Base-by-base conservation (phyloP, 2,329 filamentous ascomycete species). In the Metarhizium sp. region DNA sequence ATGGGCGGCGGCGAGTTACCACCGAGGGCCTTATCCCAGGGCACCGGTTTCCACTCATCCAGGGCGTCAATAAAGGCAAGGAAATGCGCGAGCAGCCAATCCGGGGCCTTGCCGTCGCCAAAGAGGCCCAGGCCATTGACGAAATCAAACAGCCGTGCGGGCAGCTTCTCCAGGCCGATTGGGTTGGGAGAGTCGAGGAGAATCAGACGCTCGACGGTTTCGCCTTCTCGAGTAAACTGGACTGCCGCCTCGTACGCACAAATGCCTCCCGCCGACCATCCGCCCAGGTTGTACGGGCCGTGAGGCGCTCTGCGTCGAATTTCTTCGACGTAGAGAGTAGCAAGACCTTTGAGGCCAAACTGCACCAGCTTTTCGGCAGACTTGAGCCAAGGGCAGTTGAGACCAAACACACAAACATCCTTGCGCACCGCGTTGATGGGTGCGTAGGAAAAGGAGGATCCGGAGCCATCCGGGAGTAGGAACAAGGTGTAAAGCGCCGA, bases 201-300 rank as follows among this genome's bases (percentile, higher is more conserved):
- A 57, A 87, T 74, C 11, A 87, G 73, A 54, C 80, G 73, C 14
- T 79, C 78, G 4, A 86, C 81, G 34, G 66, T 67, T 51, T 86
- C 80, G 20, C 79, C 78, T 13, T 75, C 75, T 61, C 77, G 75
- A 56, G 76, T 76, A 20, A 87, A 73, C 60, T 85, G 80, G 56
- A 78, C 78, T 40, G 82, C 78, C 14, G 83, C 82, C 62, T 87
- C 83, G 64, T 81, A 89, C 49, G 86, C 84, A 58, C 85, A 84
- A 48, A 88, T 83, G 48, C 86, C 86, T 43, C 87, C 87, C 2
- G 85, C 86, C n/a, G 82, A 87, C 87, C 86, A 90, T 32, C 87
- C 87, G 16, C 81, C 79, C 1, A 90, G 70, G 50, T 78, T 77
- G 69, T 88, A 89, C 1, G 85, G 84, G 0, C 87, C 87, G 40